phyloP scores from a whole-genome alignment of 768 basidiomycete species.

The Gyrodon lividus region DNA sequence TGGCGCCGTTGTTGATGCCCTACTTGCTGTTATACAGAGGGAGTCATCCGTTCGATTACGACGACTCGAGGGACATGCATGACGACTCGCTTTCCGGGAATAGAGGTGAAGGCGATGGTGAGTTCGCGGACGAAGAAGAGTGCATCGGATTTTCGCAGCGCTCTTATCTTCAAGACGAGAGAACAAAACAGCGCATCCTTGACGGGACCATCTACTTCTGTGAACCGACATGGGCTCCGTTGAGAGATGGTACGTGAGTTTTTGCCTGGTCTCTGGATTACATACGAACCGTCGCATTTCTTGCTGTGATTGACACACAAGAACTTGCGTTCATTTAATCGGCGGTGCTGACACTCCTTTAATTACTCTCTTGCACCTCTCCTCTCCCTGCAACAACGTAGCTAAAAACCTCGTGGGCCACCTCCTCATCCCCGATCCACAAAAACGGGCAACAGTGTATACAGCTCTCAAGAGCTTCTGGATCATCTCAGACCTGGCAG shows the following conservation, averaged over 20 bases:
- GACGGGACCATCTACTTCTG: conserved; percentile 58
- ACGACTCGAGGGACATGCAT: conserved; percentile 24
- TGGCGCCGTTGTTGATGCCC: conserved; percentile 8
- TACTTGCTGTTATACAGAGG: conserved; percentile 45
- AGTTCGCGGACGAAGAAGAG: conserved; percentile 37
- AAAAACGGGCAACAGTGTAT: conserved; percentile 60
- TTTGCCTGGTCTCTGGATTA: background rate
- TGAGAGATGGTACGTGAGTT: conserved; percentile 54
- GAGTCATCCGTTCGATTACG: conserved; percentile 75
- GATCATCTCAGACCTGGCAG: conserved; percentile 62
- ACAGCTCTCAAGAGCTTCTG: conserved; percentile 61
- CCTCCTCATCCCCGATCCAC: conserved; percentile 60
- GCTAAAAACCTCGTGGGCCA: conserved; percentile 58
- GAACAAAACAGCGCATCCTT: conserved; percentile 70
- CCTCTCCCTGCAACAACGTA: conserved; percentile 24
- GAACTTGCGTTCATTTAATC: background rate
- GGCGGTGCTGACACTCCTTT: conserved; percentile 6
- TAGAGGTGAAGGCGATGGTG: conserved; percentile 11
- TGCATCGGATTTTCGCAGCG: conserved; percentile 27
- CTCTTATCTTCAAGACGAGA: conserved; percentile 49
- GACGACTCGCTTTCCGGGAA: conserved; percentile 8
- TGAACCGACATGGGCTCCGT: conserved; percentile 49
- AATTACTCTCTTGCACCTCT: background rate
- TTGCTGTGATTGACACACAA: background rate
- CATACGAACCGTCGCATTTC: background rate